A percentile compares a stretch with the other conserved stretches of the same genome.
Conservation (phyloP, 164 flowering plant species). For the Tinospora cordifolia region DNA sequence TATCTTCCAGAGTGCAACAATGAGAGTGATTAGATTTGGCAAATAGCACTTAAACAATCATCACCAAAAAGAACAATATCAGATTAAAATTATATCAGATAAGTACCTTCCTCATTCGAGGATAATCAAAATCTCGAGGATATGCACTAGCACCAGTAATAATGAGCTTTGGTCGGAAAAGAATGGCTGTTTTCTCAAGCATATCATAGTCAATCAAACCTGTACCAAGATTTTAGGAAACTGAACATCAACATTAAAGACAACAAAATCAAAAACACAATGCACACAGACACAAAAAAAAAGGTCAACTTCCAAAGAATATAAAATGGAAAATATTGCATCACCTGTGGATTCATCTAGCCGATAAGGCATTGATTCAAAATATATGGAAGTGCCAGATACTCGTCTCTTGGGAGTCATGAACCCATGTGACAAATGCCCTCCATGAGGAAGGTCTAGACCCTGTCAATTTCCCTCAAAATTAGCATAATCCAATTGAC, state of each 20-base stretch:
- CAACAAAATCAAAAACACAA: neutral
- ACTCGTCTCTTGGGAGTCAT: conserved; percentile 91
- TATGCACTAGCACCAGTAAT: conserved; percentile 98
- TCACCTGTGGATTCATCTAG: conserved; percentile 83
- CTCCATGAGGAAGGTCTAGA: conserved; percentile 91
- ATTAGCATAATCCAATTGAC: conserved; percentile 1
- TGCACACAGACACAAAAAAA: neutral
- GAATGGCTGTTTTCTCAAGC: conserved; percentile 87
- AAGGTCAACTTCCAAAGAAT: neutral
- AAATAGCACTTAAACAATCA: neutral
- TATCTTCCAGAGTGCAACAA: conserved; percentile 40
- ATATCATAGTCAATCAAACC: conserved; percentile 89
- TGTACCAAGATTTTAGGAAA: conserved; percentile 18
- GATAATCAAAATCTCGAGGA: conserved; percentile 91
- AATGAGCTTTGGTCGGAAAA: conserved; percentile 84
- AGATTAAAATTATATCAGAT: conserved; percentile 3
- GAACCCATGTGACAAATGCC: conserved; percentile 94
- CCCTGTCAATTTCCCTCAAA: conserved; percentile 42
- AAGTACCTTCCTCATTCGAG: conserved; percentile 82
- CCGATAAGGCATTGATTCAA: conserved; percentile 92
- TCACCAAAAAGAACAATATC: conserved; percentile 1
- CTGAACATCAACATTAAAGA: neutral
- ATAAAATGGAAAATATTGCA: neutral
- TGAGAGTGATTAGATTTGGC: conserved; percentile 7
- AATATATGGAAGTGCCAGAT: conserved; percentile 84